Evolutionary conservation across 257 asterid species (phyloP).

Genomic region (Anisodus acutangulus): DNA sequence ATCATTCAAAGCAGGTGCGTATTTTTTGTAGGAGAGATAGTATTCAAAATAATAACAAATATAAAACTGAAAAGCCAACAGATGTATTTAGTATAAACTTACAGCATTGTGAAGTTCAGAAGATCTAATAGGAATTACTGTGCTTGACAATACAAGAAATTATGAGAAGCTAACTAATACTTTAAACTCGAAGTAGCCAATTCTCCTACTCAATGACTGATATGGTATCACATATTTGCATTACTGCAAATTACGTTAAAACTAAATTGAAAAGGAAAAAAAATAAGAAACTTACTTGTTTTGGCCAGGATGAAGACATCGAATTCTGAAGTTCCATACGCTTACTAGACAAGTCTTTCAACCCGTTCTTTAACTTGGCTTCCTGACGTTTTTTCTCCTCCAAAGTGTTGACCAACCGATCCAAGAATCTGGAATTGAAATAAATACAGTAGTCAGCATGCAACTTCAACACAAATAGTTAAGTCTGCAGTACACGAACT

Average conservation of each 20-base stretch:
- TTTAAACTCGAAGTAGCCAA: not conserved
- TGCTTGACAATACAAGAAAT: not conserved
- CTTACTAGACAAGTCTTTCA: constrained; percentile 71
- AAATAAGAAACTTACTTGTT: constrained; percentile 66
- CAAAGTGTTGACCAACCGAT: constrained; percentile 79
- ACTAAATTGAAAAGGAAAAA: not conserved
- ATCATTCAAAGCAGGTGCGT: not conserved
- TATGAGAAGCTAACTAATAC: constrained; percentile 1
- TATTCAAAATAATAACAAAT: not conserved
- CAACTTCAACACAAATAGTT: constrained; percentile 20
- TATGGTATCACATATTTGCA: constrained; percentile 18
- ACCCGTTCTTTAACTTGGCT: constrained; percentile 75
- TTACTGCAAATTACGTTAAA: not conserved
- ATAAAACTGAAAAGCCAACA: not conserved
- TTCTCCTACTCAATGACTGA: constrained; percentile 21
- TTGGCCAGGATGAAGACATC: constrained; percentile 92
- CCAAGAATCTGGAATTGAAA: constrained; percentile 74
- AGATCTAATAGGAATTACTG: constrained; percentile 1
- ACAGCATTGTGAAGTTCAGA: constrained; percentile 23
- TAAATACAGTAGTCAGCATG: constrained; percentile 25
- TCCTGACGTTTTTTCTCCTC: constrained; percentile 95
- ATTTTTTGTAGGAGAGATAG: not conserved
- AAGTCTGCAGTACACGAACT: not conserved
- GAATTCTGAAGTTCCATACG: constrained; percentile 96
- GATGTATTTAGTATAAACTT: not conserved